Evolutionary conservation across 805 yeast species (phyloP).

Genomic region (Lachancea waltii): DNA sequence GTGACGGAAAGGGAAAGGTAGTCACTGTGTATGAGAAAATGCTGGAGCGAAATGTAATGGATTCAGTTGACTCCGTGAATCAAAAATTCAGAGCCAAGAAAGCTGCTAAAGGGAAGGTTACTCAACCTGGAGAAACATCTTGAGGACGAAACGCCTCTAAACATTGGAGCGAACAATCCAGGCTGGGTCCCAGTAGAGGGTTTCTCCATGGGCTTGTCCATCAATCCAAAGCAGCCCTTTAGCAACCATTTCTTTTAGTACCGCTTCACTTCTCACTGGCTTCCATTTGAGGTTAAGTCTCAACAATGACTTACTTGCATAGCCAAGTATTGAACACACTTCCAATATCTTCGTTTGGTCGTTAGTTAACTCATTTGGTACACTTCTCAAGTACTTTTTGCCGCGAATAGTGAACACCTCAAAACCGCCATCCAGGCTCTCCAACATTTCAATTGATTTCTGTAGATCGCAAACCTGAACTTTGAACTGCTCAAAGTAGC

Average conservation of each 20-base stretch:
- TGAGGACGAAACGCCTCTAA: too few relatives aligned
- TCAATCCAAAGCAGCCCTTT: constrained; percentile 87
- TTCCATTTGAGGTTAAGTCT: constrained; percentile 78
- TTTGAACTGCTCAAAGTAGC: constrained; percentile 29
- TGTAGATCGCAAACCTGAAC: constrained; percentile 46
- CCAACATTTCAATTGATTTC: constrained; percentile 47
- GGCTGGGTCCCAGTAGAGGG: constrained; percentile 66
- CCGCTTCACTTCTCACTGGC: constrained; percentile 49
- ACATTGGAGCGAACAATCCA: constrained; percentile 44
- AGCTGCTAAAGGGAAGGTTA: constrained; percentile 1
- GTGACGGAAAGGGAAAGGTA: constrained; percentile 74
- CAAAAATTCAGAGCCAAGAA: constrained; percentile 48
- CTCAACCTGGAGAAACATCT: too few relatives aligned
- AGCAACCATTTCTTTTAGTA: constrained; percentile 72
- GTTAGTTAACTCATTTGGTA: constrained; percentile 54
- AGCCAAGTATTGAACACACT: constrained; percentile 73
- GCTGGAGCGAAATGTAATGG: constrained; percentile 48
- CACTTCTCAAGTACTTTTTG: constrained; percentile 51
- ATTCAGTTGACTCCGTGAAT: constrained; percentile 64
- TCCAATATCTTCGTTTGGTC: constrained; percentile 72
- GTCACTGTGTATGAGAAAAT: constrained; percentile 53
- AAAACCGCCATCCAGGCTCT: constrained; percentile 63
- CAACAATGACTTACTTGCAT: constrained; percentile 55
- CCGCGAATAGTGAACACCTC: constrained; percentile 49
- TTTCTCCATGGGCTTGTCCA: constrained; percentile 38